Evolutionary conservation across 495 filamentous ascomycete species (phyloP).

Genomic region (Aspergillus cristatus): DNA sequence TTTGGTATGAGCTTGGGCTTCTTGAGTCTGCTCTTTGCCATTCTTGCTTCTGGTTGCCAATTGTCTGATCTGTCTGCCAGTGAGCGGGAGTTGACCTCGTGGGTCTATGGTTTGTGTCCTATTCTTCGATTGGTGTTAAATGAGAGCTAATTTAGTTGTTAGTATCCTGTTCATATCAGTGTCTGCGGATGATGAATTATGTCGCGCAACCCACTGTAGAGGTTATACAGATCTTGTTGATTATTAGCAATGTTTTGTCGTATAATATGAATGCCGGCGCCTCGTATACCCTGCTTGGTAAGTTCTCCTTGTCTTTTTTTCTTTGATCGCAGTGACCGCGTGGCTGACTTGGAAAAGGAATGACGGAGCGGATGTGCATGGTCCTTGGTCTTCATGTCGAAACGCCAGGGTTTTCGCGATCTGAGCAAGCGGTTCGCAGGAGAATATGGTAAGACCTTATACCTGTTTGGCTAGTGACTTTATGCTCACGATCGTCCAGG

Average conservation of each 20-base stretch:
- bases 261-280: slow-evolving; percentile 58
- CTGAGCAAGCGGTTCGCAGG: slow-evolving; percentile 26
- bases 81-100: slow-evolving; percentile 50
- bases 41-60: slow-evolving; percentile 72
- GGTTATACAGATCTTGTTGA: slow-evolving; percentile 47
- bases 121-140: slow-evolving; percentile 1
- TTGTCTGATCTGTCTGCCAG: slow-evolving; percentile 56
- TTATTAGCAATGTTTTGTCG: slow-evolving; percentile 51
- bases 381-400: slow-evolving; percentile 49
- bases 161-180: slow-evolving; percentile 57
- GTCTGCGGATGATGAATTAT: slow-evolving; percentile 53
- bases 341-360: slow-evolving; percentile 21
- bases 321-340: no score
- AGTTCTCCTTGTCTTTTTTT: no score
- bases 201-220: slow-evolving; percentile 48
- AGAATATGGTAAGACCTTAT: slow-evolving; percentile 30
- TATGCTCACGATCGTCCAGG: slow-evolving; percentile 17
- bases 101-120: slow-evolving; percentile 43
- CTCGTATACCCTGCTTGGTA: slow-evolving; percentile 50
- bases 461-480: neutral
- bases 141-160: slow-evolving; percentile 3
- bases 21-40: slow-evolving; percentile 55
- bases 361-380: slow-evolving; percentile 51
- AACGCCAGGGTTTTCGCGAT: slow-evolving; percentile 34
- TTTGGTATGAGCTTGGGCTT: slow-evolving; percentile 35